Percentiles rank a stretch among this genome's conserved stretches.
phyloP scores from a whole-genome alignment of 768 basidiomycete genomes.

The Pisolithus albus region DNA sequence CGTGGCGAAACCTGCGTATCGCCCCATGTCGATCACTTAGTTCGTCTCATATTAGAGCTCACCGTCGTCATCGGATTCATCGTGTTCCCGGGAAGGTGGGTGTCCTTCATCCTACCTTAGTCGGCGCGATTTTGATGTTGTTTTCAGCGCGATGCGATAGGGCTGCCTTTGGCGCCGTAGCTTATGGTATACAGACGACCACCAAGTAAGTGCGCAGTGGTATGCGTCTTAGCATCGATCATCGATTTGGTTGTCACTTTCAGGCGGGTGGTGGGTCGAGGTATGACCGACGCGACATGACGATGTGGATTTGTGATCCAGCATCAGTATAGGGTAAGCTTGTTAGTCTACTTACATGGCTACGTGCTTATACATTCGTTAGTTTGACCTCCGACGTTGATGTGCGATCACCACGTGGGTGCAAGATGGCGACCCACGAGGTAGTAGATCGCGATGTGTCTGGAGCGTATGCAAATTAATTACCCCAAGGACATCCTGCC shows the following conservation, averaged over 20 bases:
- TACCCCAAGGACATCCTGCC: not conserved
- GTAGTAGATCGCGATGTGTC: not conserved
- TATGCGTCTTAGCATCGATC: no score
- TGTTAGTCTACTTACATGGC: not conserved
- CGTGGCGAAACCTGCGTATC: conserved; percentile 4
- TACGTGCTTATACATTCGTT: not conserved
- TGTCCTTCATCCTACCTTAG: not conserved
- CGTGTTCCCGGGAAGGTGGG: not conserved
- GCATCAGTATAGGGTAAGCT: no score
- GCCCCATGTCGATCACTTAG: not conserved
- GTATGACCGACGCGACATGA: no score
- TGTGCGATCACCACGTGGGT: not conserved
- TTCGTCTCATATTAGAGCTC: not conserved
- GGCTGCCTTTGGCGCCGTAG: no score
- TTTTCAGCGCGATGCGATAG: not conserved
- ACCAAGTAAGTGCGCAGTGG: no score
- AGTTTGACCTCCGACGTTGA: not conserved
- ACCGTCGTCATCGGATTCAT: not conserved
- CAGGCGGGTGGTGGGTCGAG: no score
- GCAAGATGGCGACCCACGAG: not conserved
- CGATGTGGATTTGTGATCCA: no score
- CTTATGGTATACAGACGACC: no score
- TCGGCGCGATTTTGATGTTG: no score
- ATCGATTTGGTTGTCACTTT: no score
- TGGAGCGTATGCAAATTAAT: not conserved